Base-by-base conservation (phyloP, 441 rosid genomes). In the Daphne laureola region DNA sequence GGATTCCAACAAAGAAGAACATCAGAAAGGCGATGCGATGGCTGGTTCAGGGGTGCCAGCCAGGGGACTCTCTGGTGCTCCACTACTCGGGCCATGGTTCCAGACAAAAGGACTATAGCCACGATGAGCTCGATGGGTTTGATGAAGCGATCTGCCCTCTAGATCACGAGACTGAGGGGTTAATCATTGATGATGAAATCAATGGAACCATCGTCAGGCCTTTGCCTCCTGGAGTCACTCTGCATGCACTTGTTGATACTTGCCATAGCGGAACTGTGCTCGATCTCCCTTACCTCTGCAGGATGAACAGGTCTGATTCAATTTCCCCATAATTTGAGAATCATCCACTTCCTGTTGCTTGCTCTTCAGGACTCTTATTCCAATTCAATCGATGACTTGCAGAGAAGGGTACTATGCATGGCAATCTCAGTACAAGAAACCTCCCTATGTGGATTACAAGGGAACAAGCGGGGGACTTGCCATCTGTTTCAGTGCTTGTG, bases 71-170 rank as follows among this genome's bases (percentile, higher is more conserved):
- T 1, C 66, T 86, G 35, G 79, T 90, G 75, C 82, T 86, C 55
- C 79, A 81, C 72, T 90, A 61, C 78, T 90, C 97, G 0, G 95
- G 97, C 14, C 97, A 90, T 62, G 93, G 95, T n/a, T 54, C 84
- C 8, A 64, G 65, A 63, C 83, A 86, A 26, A 54, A 40, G 1
- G 82, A 90, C 55, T 54, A 45, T 35, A 61, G 71, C 53, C 62
- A 51, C 17, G 93, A 90, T 14, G 93, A 90, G 75, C 16, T 69
- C 0, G 90, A 89, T 17, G 97, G 95, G 16, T 75, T 57, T n/a
- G 92, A 84, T 18, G 89, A 90, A 67, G 67, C 87, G 0, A 47
- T 86, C 43, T 72, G 84, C 64, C 97, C 93, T 56, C 74, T 84
- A 13, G 97, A 86, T 70, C 73, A 73, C 38, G 93, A 84, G 60